Base-by-base conservation (phyloP, 805 yeast genomes). In the Spathaspora boniae region DNA sequence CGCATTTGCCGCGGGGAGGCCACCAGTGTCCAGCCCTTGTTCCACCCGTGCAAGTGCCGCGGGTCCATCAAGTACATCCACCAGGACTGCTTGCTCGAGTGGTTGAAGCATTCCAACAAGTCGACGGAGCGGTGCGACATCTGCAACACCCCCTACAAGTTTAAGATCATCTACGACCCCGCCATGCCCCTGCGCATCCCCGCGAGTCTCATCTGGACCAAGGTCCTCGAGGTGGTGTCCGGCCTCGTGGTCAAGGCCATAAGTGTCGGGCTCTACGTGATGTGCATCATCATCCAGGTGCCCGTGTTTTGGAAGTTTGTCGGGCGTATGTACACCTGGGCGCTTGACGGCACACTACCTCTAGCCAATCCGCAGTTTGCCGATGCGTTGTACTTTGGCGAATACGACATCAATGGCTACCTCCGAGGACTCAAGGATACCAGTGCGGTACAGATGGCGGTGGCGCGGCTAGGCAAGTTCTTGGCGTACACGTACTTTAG, bases 51-150 rank as follows among this genome's bases (percentile, higher is more conserved):
- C 61, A 81, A 77, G 51, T 93, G 98, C 61, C 72, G 87, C 35
- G 99, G 99, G 2, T 83, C 95, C 9, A 94, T 93, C 56, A 83
- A 82, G 54, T 89, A 80, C 51, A 86, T 93, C 36, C 99, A 93
- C 57, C 95, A 91, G 57, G 94, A 83, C 37, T 93, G 99, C 43
- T 61, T 91, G 30, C 64, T 79, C 49, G 93, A 86, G 51, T 91
- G 98, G 98, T 72, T 93, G 26, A 68, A 72, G 33, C 88, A 78
- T 53, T 68, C 85, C 14, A 68, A 74, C 34, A 77, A 80, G 40
- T 71, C 72, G 22, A 69, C 80, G 9, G 57, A 58, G 38, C 69
- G 74, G 25, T 93, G 98, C 70, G 98, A 91, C 56, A 84, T 93
- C 26, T 93, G 98, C 57, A 82, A 87, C 49, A 68, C 83, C 23